These are phyloP conservation scores for Xanthoconium stramineum DNA, from an alignment of 768 basidiomycete species.

Conservation along the genomic window DNA sequence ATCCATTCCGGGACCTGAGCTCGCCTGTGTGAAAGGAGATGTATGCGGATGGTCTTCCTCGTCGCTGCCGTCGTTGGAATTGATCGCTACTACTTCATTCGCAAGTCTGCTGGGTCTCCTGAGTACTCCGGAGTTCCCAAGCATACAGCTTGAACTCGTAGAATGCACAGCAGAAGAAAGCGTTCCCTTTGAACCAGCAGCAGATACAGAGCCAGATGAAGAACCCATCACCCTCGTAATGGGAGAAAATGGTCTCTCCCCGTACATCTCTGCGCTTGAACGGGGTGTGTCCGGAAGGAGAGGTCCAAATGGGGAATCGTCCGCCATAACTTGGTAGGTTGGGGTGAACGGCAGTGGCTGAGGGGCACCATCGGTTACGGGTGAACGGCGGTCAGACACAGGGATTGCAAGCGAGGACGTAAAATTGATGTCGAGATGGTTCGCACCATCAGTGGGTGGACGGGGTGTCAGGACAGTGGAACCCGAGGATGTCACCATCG, in stretches of 20 bases:
- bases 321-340: constrained; percentile 13
- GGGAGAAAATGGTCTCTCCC: constrained; percentile 28
- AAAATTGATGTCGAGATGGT: background rate
- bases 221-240: constrained; percentile 23
- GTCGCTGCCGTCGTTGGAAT: background rate
- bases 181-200: background rate
- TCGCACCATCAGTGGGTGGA: background rate
- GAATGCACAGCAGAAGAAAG: constrained; percentile 15
- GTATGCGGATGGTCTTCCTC: background rate
- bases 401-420: constrained; percentile 15
- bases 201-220: constrained; percentile 2
- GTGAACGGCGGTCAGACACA: background rate
- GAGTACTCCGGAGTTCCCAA: constrained; percentile 6
- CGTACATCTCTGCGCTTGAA: constrained; percentile 28
- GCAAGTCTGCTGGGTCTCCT: constrained; percentile 19
- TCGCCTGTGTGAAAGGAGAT: background rate
- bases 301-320: constrained; percentile 31
- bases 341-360: constrained; percentile 17
- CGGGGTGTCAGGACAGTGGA: background rate
- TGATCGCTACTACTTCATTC: constrained; percentile 7
- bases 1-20: background rate
- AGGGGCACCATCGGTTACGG: background rate
- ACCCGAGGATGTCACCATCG: background rate
- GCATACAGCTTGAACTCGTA: constrained; percentile 1
- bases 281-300: constrained; percentile 29